These are phyloP conservation scores for Arabis hirsuta DNA, from an alignment of 345 rosid genomes.

Conservation along the genomic window DNA sequence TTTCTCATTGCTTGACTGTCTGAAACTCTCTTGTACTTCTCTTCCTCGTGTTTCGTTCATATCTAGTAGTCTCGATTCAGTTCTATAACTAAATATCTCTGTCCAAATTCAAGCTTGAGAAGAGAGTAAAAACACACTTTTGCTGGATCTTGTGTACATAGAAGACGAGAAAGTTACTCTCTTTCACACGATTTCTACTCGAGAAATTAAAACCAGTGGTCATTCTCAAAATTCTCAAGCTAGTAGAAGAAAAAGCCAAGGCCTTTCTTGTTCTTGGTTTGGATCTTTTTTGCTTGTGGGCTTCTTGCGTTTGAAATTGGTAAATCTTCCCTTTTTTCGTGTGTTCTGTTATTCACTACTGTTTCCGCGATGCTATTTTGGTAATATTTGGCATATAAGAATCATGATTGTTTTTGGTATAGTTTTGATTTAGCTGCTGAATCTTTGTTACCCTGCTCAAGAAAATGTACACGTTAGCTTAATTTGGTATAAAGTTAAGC, in stretches of 20 bases:
- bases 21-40: slow-evolving; percentile 13
- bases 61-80: not conserved
- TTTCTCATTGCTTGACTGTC: slow-evolving; percentile 18
- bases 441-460: not conserved
- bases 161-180: slow-evolving; percentile 2
- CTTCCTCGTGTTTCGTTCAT: slow-evolving; percentile 23
- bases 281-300: not conserved
- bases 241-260: slow-evolving; percentile 22
- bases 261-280: not conserved
- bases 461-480: not conserved
- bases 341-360: not conserved
- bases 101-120: not conserved
- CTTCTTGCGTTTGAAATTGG: slow-evolving; percentile 18
- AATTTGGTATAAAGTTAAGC: slow-evolving; percentile 11
- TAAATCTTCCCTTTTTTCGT: slow-evolving; percentile 19
- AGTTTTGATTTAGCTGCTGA: not conserved
- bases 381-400: slow-evolving; percentile 10
- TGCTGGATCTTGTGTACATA: not conserved
- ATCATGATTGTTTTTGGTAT: not conserved
- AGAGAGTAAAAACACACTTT: not conserved
- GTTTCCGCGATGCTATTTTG: slow-evolving; percentile 19
- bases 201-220: not conserved
- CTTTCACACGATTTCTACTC: slow-evolving; percentile 3
- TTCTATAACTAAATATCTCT: not conserved
- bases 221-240: slow-evolving; percentile 21